These are phyloP conservation scores for Leccinum aurantiacum DNA, from an alignment of 768 basidiomycete species.

Conservation along the genomic window DNA sequence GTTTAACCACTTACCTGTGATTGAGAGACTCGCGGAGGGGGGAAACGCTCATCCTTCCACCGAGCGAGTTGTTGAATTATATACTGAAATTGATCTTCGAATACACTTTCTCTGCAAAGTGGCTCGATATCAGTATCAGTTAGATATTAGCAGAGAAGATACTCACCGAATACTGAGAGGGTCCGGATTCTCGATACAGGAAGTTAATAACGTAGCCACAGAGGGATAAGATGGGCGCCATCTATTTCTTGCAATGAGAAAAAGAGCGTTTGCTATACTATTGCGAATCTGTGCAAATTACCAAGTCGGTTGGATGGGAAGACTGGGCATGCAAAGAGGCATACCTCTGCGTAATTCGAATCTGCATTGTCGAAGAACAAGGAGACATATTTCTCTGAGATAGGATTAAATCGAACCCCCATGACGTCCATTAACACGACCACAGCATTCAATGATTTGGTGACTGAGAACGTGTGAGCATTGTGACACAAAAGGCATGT, in stretches of 20 bases:
- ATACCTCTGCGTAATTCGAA: constrained; percentile 84
- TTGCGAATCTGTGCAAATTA: constrained; percentile 54
- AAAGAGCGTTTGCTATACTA: constrained; percentile 66
- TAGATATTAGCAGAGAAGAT: neutral
- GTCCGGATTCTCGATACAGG: constrained; percentile 52
- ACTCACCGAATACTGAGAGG: constrained; percentile 61
- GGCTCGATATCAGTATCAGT: constrained; percentile 1
- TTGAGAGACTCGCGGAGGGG: constrained; percentile 83
- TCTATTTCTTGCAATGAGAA: constrained; percentile 53
- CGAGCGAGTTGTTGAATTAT: constrained; percentile 59
- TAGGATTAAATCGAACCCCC: constrained; percentile 63
- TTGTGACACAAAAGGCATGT: neutral
- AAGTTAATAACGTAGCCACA: constrained; percentile 50
- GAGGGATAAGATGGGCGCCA: constrained; percentile 72
- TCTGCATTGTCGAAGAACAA: constrained; percentile 74
- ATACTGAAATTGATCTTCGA: constrained; percentile 54
- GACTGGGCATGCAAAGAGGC: constrained; percentile 4
- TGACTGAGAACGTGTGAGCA: constrained; percentile 49
- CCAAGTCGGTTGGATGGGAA: neutral
- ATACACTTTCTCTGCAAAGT: constrained; percentile 48
- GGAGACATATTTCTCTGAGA: constrained; percentile 67
- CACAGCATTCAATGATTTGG: constrained; percentile 68
- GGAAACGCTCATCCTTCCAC: constrained; percentile 75
- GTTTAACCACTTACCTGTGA: constrained; percentile 52
- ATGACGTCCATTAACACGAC: constrained; percentile 65